Percentiles rank a stretch among this genome's conserved stretches.
phyloP scores from a whole-genome alignment of 1,139 yeast genomes.

The Magnusiomyces suaveolens region DNA sequence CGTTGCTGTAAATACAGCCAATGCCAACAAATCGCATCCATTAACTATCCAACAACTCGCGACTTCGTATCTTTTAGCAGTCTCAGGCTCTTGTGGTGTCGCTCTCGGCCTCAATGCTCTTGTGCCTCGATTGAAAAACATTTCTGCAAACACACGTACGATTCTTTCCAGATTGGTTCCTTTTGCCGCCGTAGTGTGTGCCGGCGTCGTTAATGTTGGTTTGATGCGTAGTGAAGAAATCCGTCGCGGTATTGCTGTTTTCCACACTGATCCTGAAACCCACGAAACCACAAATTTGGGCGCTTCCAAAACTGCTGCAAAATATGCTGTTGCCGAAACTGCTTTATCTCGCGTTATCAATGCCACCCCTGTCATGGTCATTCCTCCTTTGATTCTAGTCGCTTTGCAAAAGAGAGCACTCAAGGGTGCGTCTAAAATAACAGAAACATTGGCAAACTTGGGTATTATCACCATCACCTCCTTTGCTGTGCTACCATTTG shows the following conservation, averaged over 20 bases:
- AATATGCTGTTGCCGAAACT: slow-evolving; percentile 91
- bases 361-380: slow-evolving; percentile 94
- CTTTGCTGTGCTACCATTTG: slow-evolving; percentile 83
- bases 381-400: slow-evolving; percentile 80
- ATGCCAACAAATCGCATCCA: slow-evolving; percentile 84
- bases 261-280: slow-evolving; percentile 36
- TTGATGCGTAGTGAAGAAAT: slow-evolving; percentile 94
- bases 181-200: slow-evolving; percentile 95
- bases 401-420: slow-evolving; percentile 58
- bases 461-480: slow-evolving; percentile 82
- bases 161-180: slow-evolving; percentile 83
- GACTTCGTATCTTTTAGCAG: slow-evolving; percentile 77
- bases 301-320: slow-evolving; percentile 74
- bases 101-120: slow-evolving; percentile 85
- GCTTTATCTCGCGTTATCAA: slow-evolving; percentile 90
- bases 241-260: slow-evolving; percentile 72
- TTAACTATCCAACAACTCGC: slow-evolving; percentile 66
- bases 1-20: slow-evolving; percentile 93
- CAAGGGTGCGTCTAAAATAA: slow-evolving; percentile 44
- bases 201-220: slow-evolving; percentile 88
- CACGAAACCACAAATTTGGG: slow-evolving; percentile 48
- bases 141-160: slow-evolving; percentile 39
- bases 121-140: slow-evolving; percentile 54
- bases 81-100: slow-evolving; percentile 87
- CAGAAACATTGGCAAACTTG: slow-evolving; percentile 62